Conservation (phyloP, 1,284 basidiomycete species). For the Ustilago vetiveriae region DNA sequence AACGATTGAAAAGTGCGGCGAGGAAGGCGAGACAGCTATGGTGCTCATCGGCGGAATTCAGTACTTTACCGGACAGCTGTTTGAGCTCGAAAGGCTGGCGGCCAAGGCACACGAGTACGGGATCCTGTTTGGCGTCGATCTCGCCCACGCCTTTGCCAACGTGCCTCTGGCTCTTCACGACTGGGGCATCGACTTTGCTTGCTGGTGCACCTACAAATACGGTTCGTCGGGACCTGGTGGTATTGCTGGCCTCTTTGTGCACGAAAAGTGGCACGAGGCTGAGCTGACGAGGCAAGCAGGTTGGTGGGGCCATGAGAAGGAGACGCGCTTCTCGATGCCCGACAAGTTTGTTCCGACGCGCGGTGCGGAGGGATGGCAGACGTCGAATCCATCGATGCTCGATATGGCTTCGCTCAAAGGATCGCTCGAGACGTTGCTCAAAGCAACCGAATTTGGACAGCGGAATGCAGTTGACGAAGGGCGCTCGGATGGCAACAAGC, state of each 20-base stretch:
- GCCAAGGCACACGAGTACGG: conserved; percentile 79
- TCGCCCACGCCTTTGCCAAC: conserved; percentile 95
- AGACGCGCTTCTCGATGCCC: conserved; percentile 90
- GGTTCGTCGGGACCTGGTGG: conserved; percentile 94
- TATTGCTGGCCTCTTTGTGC: conserved; percentile 90
- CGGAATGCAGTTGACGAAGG: conserved; percentile 10
- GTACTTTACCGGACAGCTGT: conserved; percentile 97
- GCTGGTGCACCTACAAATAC: conserved; percentile 73
- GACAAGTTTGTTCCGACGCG: conserved; percentile 80
- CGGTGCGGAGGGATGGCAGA: conserved; percentile 93
- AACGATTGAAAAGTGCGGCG: conserved; percentile 71
- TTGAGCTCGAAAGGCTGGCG: conserved; percentile 85
- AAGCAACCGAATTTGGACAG: conserved; percentile 25
- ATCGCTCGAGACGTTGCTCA: conserved; percentile 54
- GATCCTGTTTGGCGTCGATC: conserved; percentile 92
- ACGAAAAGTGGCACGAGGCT: conserved; percentile 74
- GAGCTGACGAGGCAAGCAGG: conserved; percentile 77
- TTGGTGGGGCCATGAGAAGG: conserved; percentile 94
- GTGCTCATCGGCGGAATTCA: conserved; percentile 70
- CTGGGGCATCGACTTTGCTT: conserved; percentile 93
- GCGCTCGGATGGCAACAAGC: conserved; percentile 3
- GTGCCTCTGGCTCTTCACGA: conserved; percentile 87
- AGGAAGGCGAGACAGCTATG: conserved; percentile 58
- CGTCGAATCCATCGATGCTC: conserved; percentile 89
- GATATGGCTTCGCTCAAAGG: conserved; percentile 71